Evolutionary conservation across 257 asterid genomes (phyloP).

Genomic region (Thymus quinquecostatus): DNA sequence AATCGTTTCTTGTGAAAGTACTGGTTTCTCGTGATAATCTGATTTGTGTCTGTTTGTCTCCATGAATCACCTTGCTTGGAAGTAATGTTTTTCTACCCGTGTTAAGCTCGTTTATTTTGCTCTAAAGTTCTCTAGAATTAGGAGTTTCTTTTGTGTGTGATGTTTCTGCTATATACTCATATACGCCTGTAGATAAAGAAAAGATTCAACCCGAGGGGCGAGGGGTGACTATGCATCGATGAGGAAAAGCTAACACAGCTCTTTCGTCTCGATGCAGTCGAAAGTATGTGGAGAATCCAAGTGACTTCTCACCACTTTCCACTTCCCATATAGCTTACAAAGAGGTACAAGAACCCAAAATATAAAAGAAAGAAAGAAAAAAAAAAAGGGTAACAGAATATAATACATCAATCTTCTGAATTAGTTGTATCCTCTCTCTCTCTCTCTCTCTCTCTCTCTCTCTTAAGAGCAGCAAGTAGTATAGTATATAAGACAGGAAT

Average conservation of each 20-base stretch:
- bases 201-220: not conserved
- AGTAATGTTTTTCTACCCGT: not conserved
- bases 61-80: not conserved
- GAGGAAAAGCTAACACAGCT: not conserved
- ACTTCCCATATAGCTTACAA: not conserved
- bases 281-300: not conserved
- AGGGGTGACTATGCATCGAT: not conserved
- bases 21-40: not conserved
- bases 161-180: not conserved
- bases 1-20: not conserved
- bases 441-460: too few relatives aligned
- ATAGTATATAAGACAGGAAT: not conserved
- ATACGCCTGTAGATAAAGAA: not conserved
- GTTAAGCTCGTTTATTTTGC: not conserved
- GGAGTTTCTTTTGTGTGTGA: not conserved
- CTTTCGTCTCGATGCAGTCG: slow-evolving; percentile 18
- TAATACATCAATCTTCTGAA: not conserved
- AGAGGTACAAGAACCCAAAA: not conserved
- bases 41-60: not conserved
- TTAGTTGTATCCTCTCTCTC: not conserved
- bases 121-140: not conserved
- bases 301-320: slow-evolving; percentile 1
- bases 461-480: too few relatives aligned
- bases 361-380: not conserved
- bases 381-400: not conserved